Conservation (phyloP, 2,329 filamentous ascomycete genomes). For the Hypoxylon sp. region DNA sequence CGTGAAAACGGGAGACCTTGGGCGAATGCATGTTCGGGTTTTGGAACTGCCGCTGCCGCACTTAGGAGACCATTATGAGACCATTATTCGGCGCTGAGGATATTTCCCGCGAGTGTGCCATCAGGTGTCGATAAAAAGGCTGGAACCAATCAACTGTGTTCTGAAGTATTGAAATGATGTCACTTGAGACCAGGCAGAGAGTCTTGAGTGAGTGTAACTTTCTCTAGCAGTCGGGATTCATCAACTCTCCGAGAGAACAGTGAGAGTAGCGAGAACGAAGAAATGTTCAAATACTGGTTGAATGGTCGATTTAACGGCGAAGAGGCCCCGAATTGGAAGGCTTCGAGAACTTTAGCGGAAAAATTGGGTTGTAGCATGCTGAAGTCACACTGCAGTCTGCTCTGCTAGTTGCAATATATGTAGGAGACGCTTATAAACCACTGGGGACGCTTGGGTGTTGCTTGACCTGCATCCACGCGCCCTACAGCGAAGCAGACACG, state of each 20-base stretch:
- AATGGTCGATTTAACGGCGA: constrained; percentile 50
- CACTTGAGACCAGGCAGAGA: constrained; percentile 22
- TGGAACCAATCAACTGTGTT: constrained; percentile 29
- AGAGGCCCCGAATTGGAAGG: constrained; percentile 50
- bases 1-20: constrained; percentile 16
- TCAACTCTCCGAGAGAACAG: constrained; percentile 12
- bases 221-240: constrained; percentile 26
- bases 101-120: constrained; percentile 28
- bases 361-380: constrained; percentile 48
- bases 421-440: constrained; percentile 29
- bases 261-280: constrained; percentile 13
- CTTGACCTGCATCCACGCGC: constrained; percentile 47
- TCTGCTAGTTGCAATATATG: constrained; percentile 35
- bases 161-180: constrained; percentile 34
- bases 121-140: constrained; percentile 22
- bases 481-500: constrained; percentile 37
- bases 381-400: constrained; percentile 47
- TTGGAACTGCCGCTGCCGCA: constrained; percentile 44
- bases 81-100: constrained; percentile 27
- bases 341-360: constrained; percentile 51
- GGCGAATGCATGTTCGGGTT: constrained; percentile 17
- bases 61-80: constrained; percentile 18
- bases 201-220: constrained; percentile 7
- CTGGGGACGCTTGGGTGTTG: constrained; percentile 38
- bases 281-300: constrained; percentile 23